These are phyloP conservation scores for Haberlea rhodopensis DNA, from an alignment of 257 asterid genomes.

Conservation along the genomic window DNA sequence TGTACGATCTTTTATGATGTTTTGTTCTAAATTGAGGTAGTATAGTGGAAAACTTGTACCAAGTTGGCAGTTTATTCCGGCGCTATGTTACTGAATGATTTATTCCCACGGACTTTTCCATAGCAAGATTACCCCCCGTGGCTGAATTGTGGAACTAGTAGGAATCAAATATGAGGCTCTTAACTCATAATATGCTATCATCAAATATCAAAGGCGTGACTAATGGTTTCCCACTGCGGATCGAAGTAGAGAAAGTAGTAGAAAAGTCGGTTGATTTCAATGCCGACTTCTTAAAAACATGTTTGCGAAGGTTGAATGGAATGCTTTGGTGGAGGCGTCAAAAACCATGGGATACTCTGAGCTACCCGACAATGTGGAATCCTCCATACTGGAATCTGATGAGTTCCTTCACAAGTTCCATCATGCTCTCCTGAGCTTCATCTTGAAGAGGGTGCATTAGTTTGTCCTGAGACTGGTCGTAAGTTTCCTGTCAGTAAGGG, in stretches of 20 bases:
- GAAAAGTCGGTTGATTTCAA: constrained; percentile 66
- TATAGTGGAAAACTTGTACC: background rate
- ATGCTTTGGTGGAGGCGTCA: constrained; percentile 70
- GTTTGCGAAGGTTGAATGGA: constrained; percentile 76
- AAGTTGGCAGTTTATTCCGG: background rate
- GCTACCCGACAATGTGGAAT: constrained; percentile 59
- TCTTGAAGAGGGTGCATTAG: constrained; percentile 82
- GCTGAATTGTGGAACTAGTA: background rate
- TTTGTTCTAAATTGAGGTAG: background rate
- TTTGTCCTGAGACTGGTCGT: constrained; percentile 86
- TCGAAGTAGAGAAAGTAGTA: constrained; percentile 61
- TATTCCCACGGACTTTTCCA: background rate
- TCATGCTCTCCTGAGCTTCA: constrained; percentile 88
- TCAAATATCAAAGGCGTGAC: constrained; percentile 82
- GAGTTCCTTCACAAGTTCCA: constrained; percentile 77
- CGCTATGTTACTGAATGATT: background rate
- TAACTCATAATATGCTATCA: constrained; percentile 86
- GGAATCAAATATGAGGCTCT: constrained; percentile 61
- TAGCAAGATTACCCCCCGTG: constrained; percentile 5
- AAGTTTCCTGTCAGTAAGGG: constrained; percentile 85
- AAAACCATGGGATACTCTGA: constrained; percentile 68
- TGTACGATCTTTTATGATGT: background rate
- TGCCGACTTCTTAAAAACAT: constrained; percentile 69
- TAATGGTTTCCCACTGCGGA: constrained; percentile 64
- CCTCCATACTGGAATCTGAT: constrained; percentile 73